Conservation (phyloP, 2,329 filamentous ascomycete genomes). For the Colletotrichum tamarilloi region DNA sequence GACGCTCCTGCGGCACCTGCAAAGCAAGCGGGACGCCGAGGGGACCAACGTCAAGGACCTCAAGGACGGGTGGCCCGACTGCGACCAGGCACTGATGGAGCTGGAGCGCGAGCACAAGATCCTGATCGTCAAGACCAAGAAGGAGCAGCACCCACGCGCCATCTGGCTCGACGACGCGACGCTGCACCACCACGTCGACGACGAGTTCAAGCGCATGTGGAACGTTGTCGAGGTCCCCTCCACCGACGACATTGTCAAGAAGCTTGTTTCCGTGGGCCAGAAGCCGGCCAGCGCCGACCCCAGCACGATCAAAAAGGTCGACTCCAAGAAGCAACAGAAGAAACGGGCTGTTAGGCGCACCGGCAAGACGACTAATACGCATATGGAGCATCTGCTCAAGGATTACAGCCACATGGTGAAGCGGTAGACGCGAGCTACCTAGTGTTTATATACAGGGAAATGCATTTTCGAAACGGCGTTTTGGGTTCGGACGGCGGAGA, state of each 20-base stretch:
- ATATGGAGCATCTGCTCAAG: constrained; percentile 86
- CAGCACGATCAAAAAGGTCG: constrained; percentile 61
- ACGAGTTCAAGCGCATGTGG: constrained; percentile 88
- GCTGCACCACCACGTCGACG: constrained; percentile 79
- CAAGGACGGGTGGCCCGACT: constrained; percentile 94
- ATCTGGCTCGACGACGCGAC: constrained; percentile 91
- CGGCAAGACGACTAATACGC: constrained; percentile 87
- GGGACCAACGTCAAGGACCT: constrained; percentile 89
- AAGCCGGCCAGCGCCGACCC: constrained; percentile 88
- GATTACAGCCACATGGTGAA: constrained; percentile 68
- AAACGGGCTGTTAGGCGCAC: constrained; percentile 73
- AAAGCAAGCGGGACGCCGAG: constrained; percentile 82
- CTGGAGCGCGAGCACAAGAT: constrained; percentile 84
- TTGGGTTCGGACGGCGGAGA: not conserved
- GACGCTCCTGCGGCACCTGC: constrained; percentile 83
- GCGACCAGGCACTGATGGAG: constrained; percentile 79
- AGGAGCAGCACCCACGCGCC: constrained; percentile 86
- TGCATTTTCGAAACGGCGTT: constrained; percentile 30
- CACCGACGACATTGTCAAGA: constrained; percentile 79
- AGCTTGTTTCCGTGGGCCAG: constrained; percentile 81
- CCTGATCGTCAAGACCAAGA: constrained; percentile 89
- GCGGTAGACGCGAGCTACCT: constrained; percentile 43
- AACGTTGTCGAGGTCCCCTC: constrained; percentile 81
- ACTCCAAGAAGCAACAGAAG: constrained; percentile 78
- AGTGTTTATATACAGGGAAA: not conserved